A percentile compares a stretch with the other conserved stretches of the same genome.
Evolutionary conservation across 1,139 yeast genomes (phyloP).

Genomic region (Geotrichum reessii): DNA sequence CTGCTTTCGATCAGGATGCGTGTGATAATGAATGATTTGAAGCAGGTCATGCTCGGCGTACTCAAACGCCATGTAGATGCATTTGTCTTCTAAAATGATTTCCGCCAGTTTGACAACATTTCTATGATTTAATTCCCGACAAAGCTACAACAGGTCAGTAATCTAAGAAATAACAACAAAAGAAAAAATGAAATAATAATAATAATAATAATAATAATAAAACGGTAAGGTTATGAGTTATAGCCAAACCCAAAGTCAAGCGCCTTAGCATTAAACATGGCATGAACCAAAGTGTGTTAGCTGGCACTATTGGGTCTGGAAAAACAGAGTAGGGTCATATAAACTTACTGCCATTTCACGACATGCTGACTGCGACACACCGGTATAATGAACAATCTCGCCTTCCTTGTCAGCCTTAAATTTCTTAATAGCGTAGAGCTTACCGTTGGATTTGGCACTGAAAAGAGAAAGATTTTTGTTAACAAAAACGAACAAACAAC

Average conservation of each 20-base stretch:
- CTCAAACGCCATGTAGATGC: slow-evolving; percentile 91
- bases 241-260: background rate
- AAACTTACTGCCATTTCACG: slow-evolving; percentile 70
- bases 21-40: slow-evolving; percentile 89
- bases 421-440: slow-evolving; percentile 73
- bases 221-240: too few relatives aligned
- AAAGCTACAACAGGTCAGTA: slow-evolving; percentile 38
- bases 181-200: background rate
- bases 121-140: slow-evolving; percentile 76
- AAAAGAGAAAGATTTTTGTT: background rate
- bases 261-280: background rate
- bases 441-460: slow-evolving; percentile 6
- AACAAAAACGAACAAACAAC: background rate
- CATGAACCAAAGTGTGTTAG: background rate
- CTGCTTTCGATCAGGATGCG: slow-evolving; percentile 77
- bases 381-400: slow-evolving; percentile 83
- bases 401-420: slow-evolving; percentile 94
- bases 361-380: slow-evolving; percentile 93
- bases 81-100: slow-evolving; percentile 81
- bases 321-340: background rate
- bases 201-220: too few relatives aligned
- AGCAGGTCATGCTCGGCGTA: slow-evolving; percentile 87
- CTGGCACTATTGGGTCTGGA: background rate
- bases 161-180: background rate
- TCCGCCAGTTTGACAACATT: slow-evolving; percentile 78